These are phyloP conservation scores for Myochromella boudieri DNA, from an alignment of 768 basidiomycete genomes.

Conservation along the genomic window DNA sequence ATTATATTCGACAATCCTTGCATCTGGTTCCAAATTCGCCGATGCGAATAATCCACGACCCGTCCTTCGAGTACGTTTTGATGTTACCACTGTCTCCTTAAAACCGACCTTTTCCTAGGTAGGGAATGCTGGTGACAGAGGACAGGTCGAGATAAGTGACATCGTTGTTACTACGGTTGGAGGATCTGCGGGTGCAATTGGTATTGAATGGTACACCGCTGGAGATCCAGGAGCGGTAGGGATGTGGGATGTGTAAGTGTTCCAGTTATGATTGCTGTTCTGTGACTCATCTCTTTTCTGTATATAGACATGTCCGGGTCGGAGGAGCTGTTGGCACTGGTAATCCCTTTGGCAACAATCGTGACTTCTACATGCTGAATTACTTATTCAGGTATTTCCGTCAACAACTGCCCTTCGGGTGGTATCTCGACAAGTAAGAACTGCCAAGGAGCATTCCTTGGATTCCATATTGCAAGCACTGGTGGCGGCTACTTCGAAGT, in stretches of 20 bases:
- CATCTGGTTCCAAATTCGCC: constrained; percentile 46
- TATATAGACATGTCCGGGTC: no score
- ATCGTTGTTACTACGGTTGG: constrained; percentile 42
- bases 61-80: no score
- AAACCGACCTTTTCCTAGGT: no score
- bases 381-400: constrained; percentile 39
- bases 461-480: constrained; percentile 54
- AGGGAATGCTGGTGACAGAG: constrained; percentile 46
- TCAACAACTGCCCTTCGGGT: constrained; percentile 44
- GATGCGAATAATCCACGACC: constrained; percentile 35
- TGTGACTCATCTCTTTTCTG: no score
- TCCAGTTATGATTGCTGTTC: no score
- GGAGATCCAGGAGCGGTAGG: constrained; percentile 54
- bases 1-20: constrained; percentile 56
- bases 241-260: constrained; percentile 63
- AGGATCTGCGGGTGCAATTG: constrained; percentile 57
- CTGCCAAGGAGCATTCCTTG: constrained; percentile 69
- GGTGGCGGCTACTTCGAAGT: constrained; percentile 69
- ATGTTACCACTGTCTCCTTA: no score
- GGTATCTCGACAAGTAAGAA: constrained; percentile 39
- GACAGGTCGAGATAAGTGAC: constrained; percentile 61
- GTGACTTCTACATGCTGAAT: no score
- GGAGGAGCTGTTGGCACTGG: no score
- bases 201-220: constrained; percentile 65
- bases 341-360: no score